Base-by-base conservation (phyloP, 495 filamentous ascomycete species). In the Durotheca rogersii region DNA sequence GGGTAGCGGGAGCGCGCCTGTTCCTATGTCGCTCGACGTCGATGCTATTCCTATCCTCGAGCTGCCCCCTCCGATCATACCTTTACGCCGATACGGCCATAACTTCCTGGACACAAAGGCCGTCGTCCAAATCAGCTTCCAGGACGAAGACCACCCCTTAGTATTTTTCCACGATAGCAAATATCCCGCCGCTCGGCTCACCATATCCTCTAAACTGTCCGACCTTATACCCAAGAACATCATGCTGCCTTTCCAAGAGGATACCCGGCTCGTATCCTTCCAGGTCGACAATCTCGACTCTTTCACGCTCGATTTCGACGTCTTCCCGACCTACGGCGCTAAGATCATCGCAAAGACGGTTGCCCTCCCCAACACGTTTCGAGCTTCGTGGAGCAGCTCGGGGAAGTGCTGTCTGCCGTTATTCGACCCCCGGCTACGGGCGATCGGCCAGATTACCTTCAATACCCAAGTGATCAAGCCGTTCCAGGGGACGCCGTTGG, bases 51-150 rank as follows among this genome's bases (percentile, higher is more conserved):
- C 93, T 1, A 82, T 87, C 51, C 79, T 98, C n/a, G 88, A 88
- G 53, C 79, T 98, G 3, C 93, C 93, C 34, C 93, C 94, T 27
- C 93, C 93, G 0, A 96, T 98, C 47, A 96, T 98, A 56, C 93
- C 93, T 10, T 72, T 96, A 21, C 80, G 91, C 42, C 84, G 93
- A 31, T 97, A 97, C 67, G 93, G 93, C 14, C 93, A 98, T 72
- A 98, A 97, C 67, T 98, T 97, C 75, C 73, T 98, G 40, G 93
- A 98, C 64, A 93, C 88, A 12, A 98, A 96, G 68, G 92, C 91
- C 0, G 92, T 96, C 46, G 79, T 98, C 3, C 87, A 95, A 58
- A 84, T 98, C 40, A 84, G 79, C 56, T 96, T 98, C 56, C 87
- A 90, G 40, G 81, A 84, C 52, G 72, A 78, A 14, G 83, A 89